phyloP scores from a whole-genome alignment of 2,329 filamentous ascomycete genomes.

The Erysiphe neolycopersici region DNA sequence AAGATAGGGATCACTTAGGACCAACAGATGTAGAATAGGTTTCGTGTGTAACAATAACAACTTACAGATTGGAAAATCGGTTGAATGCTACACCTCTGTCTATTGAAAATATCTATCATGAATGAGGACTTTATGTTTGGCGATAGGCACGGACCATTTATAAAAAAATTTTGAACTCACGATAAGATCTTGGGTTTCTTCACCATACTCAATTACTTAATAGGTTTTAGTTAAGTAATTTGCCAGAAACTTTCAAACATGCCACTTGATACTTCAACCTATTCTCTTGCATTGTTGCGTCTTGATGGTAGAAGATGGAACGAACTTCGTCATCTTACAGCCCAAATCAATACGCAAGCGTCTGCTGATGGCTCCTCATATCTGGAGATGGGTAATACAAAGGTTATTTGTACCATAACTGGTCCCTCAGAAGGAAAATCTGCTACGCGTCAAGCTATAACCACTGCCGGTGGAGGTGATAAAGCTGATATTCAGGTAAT shows the following conservation, averaged over 20 bases:
- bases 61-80: too few species aligned
- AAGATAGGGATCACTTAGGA: too few species aligned
- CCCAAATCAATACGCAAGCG: conserved; percentile 75
- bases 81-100: too few species aligned
- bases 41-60: too few species aligned
- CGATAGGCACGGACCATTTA: too few species aligned
- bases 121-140: too few species aligned
- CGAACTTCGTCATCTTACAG: conserved; percentile 69
- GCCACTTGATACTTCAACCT: conserved; percentile 87
- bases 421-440: conserved; percentile 50
- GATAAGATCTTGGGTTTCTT: too few species aligned
- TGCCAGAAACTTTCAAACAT: conserved; percentile 20
- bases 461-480: conserved; percentile 9
- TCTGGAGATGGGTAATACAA: conserved; percentile 92
- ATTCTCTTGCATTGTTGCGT: conserved; percentile 60
- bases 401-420: conserved; percentile 76
- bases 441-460: conserved; percentile 15
- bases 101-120: too few species aligned
- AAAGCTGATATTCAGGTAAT: conserved; percentile 52
- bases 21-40: too few species aligned
- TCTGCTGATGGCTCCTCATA: conserved; percentile 83
- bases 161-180: too few species aligned
- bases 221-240: not conserved
- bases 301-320: conserved; percentile 85
- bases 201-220: too few species aligned